Base-by-base conservation (phyloP, 2,329 filamentous ascomycete genomes). In the Cercospora beticola region DNA sequence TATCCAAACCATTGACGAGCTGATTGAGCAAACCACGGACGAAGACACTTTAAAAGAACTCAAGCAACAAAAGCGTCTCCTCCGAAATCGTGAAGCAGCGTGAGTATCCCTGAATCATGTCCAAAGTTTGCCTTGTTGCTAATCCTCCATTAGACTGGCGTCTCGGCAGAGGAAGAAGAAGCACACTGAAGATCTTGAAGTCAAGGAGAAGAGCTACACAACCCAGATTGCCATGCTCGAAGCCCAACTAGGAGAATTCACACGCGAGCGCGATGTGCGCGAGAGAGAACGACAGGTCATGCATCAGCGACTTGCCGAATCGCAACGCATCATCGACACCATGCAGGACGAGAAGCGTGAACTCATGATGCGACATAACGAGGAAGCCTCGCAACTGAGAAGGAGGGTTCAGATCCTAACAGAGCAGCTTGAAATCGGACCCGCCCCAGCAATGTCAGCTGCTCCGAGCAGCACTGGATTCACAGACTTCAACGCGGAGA, bases 141-240 rank as follows among this genome's bases (percentile, higher is more conserved):
- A 66, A 78, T 69, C 33, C 28, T 30, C 65, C 76, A 7, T 70
- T 68, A 97, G 93, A 74, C 91, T 99, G 76, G 94, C 98, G 83
- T 98, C 95, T 56, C 89, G 95, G 74, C 94, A 98, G 81, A 90
- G 95, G 76, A 99, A 98, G 87, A 98, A 98, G 88, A 91, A 93
- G 82, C 94, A 98, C 83, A 98, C 95, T 36, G 95, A 98, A 83
- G 90, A 95, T 75, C 88, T 98, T 57, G 95, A 98, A 81, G 91
- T 95, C 80, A 94, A 98, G 84, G 97, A 98, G 86, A 97, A 97
- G 85, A 88, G 92, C 68, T 96, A 89, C 83, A 92, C 90, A 66
- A 87, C 88, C 74, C 83, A 92, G 78, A 92, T 97, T 78, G 87
- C 83, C 73, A 87, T 90, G 65, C 86, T 97, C 77, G 92, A 97